A percentile compares a stretch with the other conserved stretches of the same genome.
Evolutionary conservation across 495 filamentous ascomycete species (phyloP).

Genomic region (Xylaria sp.): DNA sequence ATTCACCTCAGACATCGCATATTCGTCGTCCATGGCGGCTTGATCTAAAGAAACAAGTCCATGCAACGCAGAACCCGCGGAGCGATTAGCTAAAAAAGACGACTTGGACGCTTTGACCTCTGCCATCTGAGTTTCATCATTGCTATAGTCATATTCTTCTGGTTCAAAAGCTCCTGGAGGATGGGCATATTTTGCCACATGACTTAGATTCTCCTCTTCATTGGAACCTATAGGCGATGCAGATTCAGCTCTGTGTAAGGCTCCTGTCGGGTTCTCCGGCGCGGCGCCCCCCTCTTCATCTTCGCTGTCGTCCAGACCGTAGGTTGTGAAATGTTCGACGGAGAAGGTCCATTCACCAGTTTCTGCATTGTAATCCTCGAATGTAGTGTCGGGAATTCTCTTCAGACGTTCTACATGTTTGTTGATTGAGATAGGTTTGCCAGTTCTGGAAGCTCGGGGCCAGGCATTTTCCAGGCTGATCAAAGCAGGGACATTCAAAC

Average conservation of each 20-base stretch:
- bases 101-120: constrained; percentile 53
- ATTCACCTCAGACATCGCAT: constrained; percentile 72
- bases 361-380: constrained; percentile 75
- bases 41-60: constrained; percentile 69
- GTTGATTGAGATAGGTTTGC: constrained; percentile 57
- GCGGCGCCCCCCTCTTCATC: constrained; percentile 67
- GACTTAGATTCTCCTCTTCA: constrained; percentile 83
- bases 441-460: constrained; percentile 72
- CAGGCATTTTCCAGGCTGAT: constrained; percentile 89
- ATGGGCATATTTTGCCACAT: constrained; percentile 69
- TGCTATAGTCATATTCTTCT: constrained; percentile 57
- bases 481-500: constrained; percentile 87
- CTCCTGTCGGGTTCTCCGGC: constrained; percentile 30
- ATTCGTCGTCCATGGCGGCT: constrained; percentile 72
- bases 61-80: constrained; percentile 79
- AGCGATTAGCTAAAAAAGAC: constrained; percentile 92
- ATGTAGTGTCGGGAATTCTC: constrained; percentile 78
- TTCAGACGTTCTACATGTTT: constrained; percentile 85
- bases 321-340: constrained; percentile 94
- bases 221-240: constrained; percentile 37
- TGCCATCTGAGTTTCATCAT: constrained; percentile 51
- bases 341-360: constrained; percentile 89
- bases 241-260: not conserved
- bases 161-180: constrained; percentile 80
- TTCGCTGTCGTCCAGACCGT: constrained; percentile 87